Conservation (phyloP, 768 basidiomycete genomes). For the Neoboletus brunneissimus region DNA sequence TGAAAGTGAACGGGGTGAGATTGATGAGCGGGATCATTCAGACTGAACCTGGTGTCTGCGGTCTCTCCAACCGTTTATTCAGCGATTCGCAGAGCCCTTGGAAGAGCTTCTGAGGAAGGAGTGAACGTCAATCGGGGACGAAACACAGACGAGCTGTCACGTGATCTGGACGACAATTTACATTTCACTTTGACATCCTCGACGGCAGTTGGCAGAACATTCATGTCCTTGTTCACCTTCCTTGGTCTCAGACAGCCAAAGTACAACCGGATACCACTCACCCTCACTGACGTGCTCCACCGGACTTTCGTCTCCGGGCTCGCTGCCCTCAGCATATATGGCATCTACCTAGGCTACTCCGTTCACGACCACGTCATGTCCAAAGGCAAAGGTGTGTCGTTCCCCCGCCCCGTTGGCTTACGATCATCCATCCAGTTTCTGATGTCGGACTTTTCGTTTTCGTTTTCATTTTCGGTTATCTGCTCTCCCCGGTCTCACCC, state of each 20-base stretch:
- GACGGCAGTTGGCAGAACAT: not conserved
- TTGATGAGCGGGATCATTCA: no score
- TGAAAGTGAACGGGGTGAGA: no score
- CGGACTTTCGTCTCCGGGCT: constrained; percentile 32
- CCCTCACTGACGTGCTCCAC: constrained; percentile 30
- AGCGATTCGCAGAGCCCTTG: no score
- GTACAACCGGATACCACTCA: constrained; percentile 22
- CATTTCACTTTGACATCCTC: not conserved
- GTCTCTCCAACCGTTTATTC: no score
- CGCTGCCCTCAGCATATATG: constrained; percentile 27
- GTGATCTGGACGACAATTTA: not conserved
- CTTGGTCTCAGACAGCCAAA: constrained; percentile 25
- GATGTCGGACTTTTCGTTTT: not conserved
- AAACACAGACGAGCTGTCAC: constrained; percentile 1
- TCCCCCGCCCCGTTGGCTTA: not conserved
- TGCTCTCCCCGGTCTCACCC: not conserved
- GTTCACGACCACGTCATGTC: constrained; percentile 31
- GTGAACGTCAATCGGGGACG: no score
- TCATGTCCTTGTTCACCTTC: constrained; percentile 30
- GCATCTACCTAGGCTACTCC: constrained; percentile 32
- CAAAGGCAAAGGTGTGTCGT: constrained; percentile 32
- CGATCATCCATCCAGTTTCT: not conserved
- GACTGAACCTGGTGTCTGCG: no score
- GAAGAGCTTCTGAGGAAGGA: no score
- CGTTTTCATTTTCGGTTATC: not conserved